Evolutionary conservation across 768 basidiomycete species (phyloP), one percentile per base, ranked within the genome.

Genomic region (Artomyces pyxidatus): DNA sequence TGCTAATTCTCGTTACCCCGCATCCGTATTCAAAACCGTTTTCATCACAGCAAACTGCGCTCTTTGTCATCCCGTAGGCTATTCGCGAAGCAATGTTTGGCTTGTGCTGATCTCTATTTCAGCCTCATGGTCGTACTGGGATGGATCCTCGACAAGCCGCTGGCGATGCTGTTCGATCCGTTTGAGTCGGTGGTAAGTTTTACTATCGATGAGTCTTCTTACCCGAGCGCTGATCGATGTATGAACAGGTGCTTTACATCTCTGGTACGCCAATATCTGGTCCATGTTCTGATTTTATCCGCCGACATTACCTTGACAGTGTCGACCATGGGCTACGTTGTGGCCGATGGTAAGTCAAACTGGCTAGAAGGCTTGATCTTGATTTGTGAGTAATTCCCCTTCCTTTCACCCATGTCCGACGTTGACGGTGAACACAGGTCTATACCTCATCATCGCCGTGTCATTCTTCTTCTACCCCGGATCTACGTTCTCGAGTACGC

Each of bases 291-390:
- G n/a, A 11, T 10, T 26, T 7, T 21, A 10, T 27, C 12, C 11
- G 19, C 43, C 52, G 17, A 54, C 17, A 19, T 23, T 23, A 16
- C 11, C 17, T 25, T n/a, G 3, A 26, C 30, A 63, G 67, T 68
- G 6, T 51, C 63, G 56, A 87, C 88, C 3, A 88, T 95, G 65
- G 88, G 86, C 60, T 89, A 88, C 59, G 82, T 85, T 19, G 77
- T 94, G 5, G 76, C 80, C 42, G 94, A 96, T 57, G 91, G 91
- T 11, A 86, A 81, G 61, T 88, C 84, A 25, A 95, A 94, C 63
- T 96, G 92, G 82, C 72, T 96, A n/a, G 92, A 95, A 65, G 90
- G 89, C 21, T 65, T 81, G 57, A 81, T 89, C 48, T 72, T 90
- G n/a, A 77, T 89, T 49, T 80, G 83, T 77, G 54, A 42, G 70